Evolutionary conservation across 1,284 basidiomycete species (phyloP), one percentile per base, ranked within the genome.

Genomic region (Rhodotorula sp.): DNA sequence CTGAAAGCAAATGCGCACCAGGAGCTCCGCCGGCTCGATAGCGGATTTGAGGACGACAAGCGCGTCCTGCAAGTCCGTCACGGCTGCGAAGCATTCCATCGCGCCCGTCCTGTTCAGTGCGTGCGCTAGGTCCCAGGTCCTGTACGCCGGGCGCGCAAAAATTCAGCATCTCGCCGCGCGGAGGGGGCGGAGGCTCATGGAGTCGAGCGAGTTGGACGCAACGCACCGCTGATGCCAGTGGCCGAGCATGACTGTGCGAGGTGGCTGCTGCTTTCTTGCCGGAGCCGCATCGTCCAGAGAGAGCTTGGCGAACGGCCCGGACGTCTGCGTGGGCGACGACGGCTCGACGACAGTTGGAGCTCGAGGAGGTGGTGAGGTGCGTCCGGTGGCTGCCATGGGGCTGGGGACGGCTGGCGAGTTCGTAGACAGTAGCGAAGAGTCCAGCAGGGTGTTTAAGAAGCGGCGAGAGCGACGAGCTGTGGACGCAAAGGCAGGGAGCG

Each of bases 11-110:
- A n/a, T n/a, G n/a, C 53, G 39, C 22, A 67, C 44, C 10, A 67
- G 27, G 12, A 61, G 27, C 12, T 67, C 66, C 2, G 54, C 48
- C 2, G 66, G 34, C 12, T 50, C 59, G 15, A 67, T 50, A 1
- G 60, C 53, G 1, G 66, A 37, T 5, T 41, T 36, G 12, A 67
- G n/a, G 17, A 67, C 53, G 10, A 55, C 46, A 2, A 67, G 34
- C 12, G 66, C 66, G 29, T 67, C 65, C 2, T 44, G 63, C 41
- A 64, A 6, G 27, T 64, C 63, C 5, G 54, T 64, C 0, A 53
- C 63, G 3, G 37, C 37, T 7, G 61, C 61, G 13, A 63, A 54
- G 22, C 37, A 41, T 13, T 39, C 32, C 9, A 29, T 6, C n/a
- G 8, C 19, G 36, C 36, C 46, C 4, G 19, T 21, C 22, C 37